Evolutionary conservation across 768 basidiomycete species (phyloP), one percentile per base, ranked within the genome.

Genomic region (Tubosaeta sp.): DNA sequence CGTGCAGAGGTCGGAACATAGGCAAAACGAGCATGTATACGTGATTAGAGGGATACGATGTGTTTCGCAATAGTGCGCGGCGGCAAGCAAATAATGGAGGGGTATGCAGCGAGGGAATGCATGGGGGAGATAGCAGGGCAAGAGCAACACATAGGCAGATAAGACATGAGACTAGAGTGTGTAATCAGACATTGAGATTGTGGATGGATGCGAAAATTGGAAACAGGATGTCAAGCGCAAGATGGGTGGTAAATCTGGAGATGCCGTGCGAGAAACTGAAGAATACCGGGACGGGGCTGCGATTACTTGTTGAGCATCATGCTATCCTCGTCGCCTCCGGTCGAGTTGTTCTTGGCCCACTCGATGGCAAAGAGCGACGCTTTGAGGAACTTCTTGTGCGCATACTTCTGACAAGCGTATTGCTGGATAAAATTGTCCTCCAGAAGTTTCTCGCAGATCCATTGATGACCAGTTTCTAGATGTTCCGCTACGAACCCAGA

Each of bases 311-410:
- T 68, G 60, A 56, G 60, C 62, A 68, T 54, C 57, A 61, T 55
- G 32, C 50, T 50, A 39, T 60, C 66, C 47, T 67, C 64, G 58
- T 44, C 65, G 61, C 70, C 69, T 50, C 62, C 73, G 46, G 62
- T 66, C 59, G 73, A 58, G 64, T 82, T 76, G 35, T 66, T 70
- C 59, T 74, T 80, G 39, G 87, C 86, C 85, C 85, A 88, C 49
- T 86, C 79, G 62, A 87, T 76, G 38, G 88, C 88, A 62, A 83
- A 90, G 34, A 80, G 68, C 18, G 87, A 85, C 27, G 88, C 95
- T 71, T 95, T 92, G 67, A 98, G 83, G 81, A 96, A 98, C 71
- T 93, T 94, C 84, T 94, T 96, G 78, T 90, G 82, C 40, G 92
- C 84, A 70, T 98, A 99, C 75, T 99, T 98, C 77, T 88, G 88